Evolutionary conservation across 2,329 filamentous ascomycete genomes (phyloP).

Genomic region (Amylocarpus encephaloides): DNA sequence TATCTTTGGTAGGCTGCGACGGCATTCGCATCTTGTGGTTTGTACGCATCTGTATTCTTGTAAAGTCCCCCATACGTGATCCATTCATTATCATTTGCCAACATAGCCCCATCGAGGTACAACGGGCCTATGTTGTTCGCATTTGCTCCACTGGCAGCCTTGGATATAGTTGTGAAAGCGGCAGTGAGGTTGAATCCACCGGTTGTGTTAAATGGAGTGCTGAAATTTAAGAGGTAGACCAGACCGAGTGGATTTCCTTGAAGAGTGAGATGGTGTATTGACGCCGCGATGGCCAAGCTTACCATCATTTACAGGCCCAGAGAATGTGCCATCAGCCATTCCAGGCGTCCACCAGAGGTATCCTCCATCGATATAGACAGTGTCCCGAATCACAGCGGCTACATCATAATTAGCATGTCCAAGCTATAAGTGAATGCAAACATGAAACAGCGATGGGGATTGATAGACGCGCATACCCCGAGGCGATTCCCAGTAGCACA

Average conservation of each 20-base stretch:
- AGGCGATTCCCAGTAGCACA: conserved; percentile 50
- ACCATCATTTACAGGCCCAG: conserved; percentile 36
- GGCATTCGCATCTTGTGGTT: conserved; percentile 37
- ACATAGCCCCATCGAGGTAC: conserved; percentile 56
- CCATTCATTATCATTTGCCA: conserved; percentile 58
- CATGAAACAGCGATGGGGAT: neutral
- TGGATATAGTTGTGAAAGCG: conserved; percentile 44
- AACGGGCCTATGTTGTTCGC: conserved; percentile 49
- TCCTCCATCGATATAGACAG: conserved; percentile 61
- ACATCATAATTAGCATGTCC: conserved; percentile 20
- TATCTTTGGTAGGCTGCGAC: conserved; percentile 48
- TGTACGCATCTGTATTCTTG: conserved; percentile 31
- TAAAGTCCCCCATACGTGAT: conserved; percentile 58
- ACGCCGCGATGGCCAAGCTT: conserved; percentile 20
- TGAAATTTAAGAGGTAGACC: conserved; percentile 54
- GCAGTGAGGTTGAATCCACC: conserved; percentile 44
- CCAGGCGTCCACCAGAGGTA: conserved; percentile 46
- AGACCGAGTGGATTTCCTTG: conserved; percentile 46
- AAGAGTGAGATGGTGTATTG: conserved; percentile 5
- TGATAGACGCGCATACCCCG: conserved; percentile 32
- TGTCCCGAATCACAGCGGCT: conserved; percentile 55
- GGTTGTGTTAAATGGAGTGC: conserved; percentile 45
- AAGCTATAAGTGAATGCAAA: neutral
- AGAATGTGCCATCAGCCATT: conserved; percentile 39
- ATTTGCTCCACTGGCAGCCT: conserved; percentile 38